Conservation (phyloP, 2,329 filamentous ascomycete genomes). For the Diaporthe citrichinensis region DNA sequence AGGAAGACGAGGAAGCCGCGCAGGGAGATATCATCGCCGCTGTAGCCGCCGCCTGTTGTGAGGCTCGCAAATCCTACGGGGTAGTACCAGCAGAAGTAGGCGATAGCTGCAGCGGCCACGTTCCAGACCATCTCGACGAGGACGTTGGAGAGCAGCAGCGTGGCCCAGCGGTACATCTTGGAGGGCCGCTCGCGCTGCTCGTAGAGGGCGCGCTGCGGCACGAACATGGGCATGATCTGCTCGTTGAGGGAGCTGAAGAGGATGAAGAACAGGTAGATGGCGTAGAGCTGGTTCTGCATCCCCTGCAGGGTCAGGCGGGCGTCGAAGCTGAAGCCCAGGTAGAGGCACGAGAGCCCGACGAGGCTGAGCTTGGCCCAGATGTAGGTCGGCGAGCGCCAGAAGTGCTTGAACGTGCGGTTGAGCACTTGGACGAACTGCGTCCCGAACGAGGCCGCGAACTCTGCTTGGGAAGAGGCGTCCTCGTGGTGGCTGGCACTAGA, state of each 20-base stretch:
- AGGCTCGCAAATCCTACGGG: constrained; percentile 55
- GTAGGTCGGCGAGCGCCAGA: neutral
- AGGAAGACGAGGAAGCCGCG: constrained; percentile 60
- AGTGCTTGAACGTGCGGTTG: neutral
- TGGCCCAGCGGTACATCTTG: constrained; percentile 12
- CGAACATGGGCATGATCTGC: constrained; percentile 12
- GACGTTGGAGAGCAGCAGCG: constrained; percentile 51
- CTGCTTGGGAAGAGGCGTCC: neutral
- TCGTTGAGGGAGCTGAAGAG: neutral
- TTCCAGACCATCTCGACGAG: constrained; percentile 23
- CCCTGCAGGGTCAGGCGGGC: neutral
- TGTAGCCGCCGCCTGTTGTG: constrained; percentile 50
- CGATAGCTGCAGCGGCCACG: neutral
- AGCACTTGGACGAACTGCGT: neutral
- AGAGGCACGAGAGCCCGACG: neutral
- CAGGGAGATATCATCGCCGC: constrained; percentile 73
- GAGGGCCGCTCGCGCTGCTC: constrained; percentile 1
- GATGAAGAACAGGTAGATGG: constrained; percentile 6
- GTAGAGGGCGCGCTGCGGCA: neutral
- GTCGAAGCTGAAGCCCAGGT: constrained; percentile 2
- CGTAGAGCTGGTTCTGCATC: neutral
- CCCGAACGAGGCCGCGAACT: neutral
- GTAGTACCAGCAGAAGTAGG: constrained; percentile 28
- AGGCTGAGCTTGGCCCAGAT: constrained; percentile 10
- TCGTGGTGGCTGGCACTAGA: neutral